These are phyloP conservation scores for Condylostoma magnum DNA, from an alignment of 169 alveolate genomes.

Conservation along the genomic window DNA sequence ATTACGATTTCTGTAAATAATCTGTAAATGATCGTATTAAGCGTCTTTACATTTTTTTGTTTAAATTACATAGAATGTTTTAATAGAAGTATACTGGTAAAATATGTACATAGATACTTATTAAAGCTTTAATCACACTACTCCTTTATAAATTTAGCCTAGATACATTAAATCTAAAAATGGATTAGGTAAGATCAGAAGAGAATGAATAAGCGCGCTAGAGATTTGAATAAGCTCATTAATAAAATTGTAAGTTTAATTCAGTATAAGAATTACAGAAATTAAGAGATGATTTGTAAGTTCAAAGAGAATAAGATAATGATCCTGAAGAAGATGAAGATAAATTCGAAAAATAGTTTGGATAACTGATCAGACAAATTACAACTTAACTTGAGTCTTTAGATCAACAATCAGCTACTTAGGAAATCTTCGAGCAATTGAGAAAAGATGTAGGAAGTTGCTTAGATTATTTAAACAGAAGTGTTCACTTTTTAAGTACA, in stretches of 20 bases:
- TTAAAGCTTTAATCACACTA: too few relatives aligned
- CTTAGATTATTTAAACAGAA: slow-evolving; percentile 14
- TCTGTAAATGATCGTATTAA: too few relatives aligned
- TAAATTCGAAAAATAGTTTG: not conserved
- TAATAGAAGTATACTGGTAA: too few relatives aligned
- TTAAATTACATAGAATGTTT: too few relatives aligned
- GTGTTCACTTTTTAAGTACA: slow-evolving; percentile 17
- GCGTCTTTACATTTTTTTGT: too few relatives aligned
- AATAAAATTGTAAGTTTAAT: not conserved
- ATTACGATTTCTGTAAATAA: too few relatives aligned
- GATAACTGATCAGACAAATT: not conserved
- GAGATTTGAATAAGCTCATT: slow-evolving; percentile 7
- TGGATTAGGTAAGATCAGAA: too few relatives aligned
- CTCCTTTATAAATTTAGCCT: too few relatives aligned
- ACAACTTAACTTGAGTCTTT: not conserved
- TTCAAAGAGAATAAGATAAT: not conserved
- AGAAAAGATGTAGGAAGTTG: not conserved
- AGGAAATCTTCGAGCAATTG: not conserved
- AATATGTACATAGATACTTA: too few relatives aligned
- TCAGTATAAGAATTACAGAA: slow-evolving; percentile 18
- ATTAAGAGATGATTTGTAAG: not conserved
- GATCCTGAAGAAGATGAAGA: slow-evolving; percentile 3
- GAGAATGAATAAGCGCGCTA: too few relatives aligned
- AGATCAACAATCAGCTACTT: not conserved
- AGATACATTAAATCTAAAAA: too few relatives aligned